These are phyloP conservation scores for Aureobasidium sp. DNA, from an alignment of 2,329 filamentous ascomycete genomes.

Conservation along the genomic window DNA sequence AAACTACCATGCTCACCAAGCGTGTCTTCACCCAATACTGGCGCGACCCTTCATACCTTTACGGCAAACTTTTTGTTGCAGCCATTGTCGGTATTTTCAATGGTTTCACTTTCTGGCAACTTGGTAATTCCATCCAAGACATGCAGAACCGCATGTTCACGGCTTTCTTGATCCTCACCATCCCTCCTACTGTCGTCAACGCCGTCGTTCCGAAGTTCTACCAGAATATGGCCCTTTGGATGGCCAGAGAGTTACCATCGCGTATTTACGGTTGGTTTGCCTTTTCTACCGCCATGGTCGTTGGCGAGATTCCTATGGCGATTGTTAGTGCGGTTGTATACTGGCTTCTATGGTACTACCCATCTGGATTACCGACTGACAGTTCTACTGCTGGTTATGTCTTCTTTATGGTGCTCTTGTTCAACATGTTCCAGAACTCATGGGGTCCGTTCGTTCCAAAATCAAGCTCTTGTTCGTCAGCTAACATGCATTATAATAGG, in stretches of 20 bases:
- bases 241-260: slow-evolving; percentile 62
- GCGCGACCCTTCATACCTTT: slow-evolving; percentile 68
- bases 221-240: slow-evolving; percentile 62
- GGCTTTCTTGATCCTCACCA: slow-evolving; percentile 46
- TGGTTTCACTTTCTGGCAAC: slow-evolving; percentile 67
- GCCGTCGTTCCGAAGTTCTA: slow-evolving; percentile 71
- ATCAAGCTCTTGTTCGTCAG: slow-evolving; percentile 33
- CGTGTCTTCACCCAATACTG: slow-evolving; percentile 66
- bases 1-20: slow-evolving; percentile 59
- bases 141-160: slow-evolving; percentile 76
- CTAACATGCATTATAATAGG: slow-evolving; percentile 40
- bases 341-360: slow-evolving; percentile 69
- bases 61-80: slow-evolving; percentile 65
- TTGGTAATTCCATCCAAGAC: slow-evolving; percentile 56
- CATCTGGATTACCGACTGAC: slow-evolving; percentile 60
- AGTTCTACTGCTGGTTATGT: slow-evolving; percentile 61
- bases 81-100: slow-evolving; percentile 69
- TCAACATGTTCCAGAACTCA: slow-evolving; percentile 58
- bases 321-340: slow-evolving; percentile 59
- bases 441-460: slow-evolving; percentile 42
- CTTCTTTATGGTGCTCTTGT: slow-evolving; percentile 70
- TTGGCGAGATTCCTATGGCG: slow-evolving; percentile 64
- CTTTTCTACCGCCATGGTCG: slow-evolving; percentile 64
- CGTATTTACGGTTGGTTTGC: slow-evolving; percentile 72
- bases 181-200: slow-evolving; percentile 66